Evolutionary conservation across 768 basidiomycete genomes (phyloP).

Genomic region (Tubosaeta sp.): DNA sequence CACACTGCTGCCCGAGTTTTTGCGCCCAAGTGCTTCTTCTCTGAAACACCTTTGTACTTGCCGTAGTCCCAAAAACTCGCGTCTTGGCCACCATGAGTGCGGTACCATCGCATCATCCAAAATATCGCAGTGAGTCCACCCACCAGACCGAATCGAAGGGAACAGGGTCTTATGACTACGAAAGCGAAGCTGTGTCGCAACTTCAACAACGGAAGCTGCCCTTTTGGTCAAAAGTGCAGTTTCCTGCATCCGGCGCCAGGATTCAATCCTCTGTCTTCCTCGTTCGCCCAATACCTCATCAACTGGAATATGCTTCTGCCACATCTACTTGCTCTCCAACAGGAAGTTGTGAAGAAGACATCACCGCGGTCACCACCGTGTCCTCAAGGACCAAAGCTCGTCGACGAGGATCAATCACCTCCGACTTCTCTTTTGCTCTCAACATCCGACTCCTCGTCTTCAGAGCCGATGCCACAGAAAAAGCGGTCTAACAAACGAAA

Average conservation of each 20-base stretch:
- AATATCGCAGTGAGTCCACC: conserved; percentile 30
- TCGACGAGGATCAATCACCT: conserved; percentile 21
- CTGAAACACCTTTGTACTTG: not conserved
- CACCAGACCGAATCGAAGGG: not conserved
- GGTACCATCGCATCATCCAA: conserved; percentile 16
- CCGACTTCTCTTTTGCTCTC: conserved; percentile 22
- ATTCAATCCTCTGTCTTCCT: conserved; percentile 10
- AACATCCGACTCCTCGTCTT: conserved; percentile 15
- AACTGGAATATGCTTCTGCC: conserved; percentile 17
- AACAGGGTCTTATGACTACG: conserved; percentile 1
- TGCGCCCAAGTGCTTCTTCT: not conserved
- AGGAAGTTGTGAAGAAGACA: not conserved
- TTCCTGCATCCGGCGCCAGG: conserved; percentile 32
- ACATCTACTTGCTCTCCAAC: conserved; percentile 11
- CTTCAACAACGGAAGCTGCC: conserved; percentile 33
- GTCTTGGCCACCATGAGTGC: conserved; percentile 7
- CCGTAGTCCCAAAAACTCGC: conserved; percentile 4
- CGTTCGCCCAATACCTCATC: conserved; percentile 13
- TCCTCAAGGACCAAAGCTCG: conserved; percentile 4
- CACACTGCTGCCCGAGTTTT: not conserved
- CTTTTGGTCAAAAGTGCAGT: conserved; percentile 35
- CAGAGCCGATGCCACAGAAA: conserved; percentile 4
- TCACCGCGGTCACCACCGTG: conserved; percentile 1
- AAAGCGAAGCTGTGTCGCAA: conserved; percentile 38
- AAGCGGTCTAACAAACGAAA: conserved; percentile 13